Percentiles rank a stretch among this genome's conserved stretches.
Evolutionary conservation across 2,329 filamentous ascomycete genomes (phyloP).

Genomic region (Penicillium sp.): DNA sequence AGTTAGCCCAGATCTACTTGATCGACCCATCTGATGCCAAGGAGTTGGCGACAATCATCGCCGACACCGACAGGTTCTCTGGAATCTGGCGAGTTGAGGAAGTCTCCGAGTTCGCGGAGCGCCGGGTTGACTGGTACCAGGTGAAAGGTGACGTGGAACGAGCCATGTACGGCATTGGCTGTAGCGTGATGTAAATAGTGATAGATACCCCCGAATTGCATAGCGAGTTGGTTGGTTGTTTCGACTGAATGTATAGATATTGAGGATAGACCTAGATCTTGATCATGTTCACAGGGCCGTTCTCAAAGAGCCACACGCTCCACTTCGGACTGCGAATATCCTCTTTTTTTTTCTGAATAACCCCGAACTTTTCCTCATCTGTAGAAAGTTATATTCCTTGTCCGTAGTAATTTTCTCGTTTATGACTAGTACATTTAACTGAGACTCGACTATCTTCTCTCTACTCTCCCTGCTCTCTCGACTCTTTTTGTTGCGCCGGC

Average conservation of each 20-base stretch:
- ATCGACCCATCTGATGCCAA: slow-evolving; percentile 86
- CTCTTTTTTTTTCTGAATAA: neutral
- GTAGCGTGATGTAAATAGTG: slow-evolving; percentile 71
- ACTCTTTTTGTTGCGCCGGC: slow-evolving; percentile 3
- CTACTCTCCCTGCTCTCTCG: neutral
- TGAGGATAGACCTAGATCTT: slow-evolving; percentile 11
- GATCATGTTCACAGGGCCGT: neutral
- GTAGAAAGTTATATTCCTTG: neutral
- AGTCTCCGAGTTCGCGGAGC: slow-evolving; percentile 94
- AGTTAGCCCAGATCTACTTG: slow-evolving; percentile 93
- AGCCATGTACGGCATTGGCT: slow-evolving; percentile 96
- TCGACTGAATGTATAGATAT: neutral
- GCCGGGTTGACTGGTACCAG: slow-evolving; percentile 91
- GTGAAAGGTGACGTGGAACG: slow-evolving; percentile 88
- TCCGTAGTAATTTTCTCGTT: neutral
- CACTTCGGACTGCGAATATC: neutral
- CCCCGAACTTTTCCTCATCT: neutral
- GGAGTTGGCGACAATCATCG: slow-evolving; percentile 93
- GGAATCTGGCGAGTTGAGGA: slow-evolving; percentile 95
- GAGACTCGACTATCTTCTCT: neutral
- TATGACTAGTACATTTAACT: neutral
- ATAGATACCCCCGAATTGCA: slow-evolving; percentile 26
- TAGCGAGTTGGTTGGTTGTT: slow-evolving; percentile 16
- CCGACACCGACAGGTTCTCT: slow-evolving; percentile 84
- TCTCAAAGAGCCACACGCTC: neutral